Percentiles rank a stretch among this genome's conserved stretches.
phyloP scores from a whole-genome alignment of 2,329 filamentous ascomycete genomes.

The Arthroderma sp. region DNA sequence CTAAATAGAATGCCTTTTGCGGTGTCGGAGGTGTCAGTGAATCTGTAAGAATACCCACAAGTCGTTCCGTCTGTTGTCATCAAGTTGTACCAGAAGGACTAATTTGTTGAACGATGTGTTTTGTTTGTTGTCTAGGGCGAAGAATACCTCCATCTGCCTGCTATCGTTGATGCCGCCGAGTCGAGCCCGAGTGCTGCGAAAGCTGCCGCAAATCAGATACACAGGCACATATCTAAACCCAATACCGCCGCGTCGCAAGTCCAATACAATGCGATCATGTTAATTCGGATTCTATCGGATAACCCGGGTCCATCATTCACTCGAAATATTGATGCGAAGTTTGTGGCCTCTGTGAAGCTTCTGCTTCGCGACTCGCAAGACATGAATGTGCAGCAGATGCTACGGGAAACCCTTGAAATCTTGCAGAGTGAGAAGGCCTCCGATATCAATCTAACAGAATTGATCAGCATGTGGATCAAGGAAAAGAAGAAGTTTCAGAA shows the following conservation, averaged over 20 bases:
- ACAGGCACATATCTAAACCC: conserved; percentile 66
- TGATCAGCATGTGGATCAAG: conserved; percentile 79
- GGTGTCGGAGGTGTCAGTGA: background rate
- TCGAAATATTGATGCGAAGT: conserved; percentile 76
- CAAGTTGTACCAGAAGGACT: conserved; percentile 66
- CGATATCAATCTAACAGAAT: conserved; percentile 57
- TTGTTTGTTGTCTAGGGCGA: conserved; percentile 47
- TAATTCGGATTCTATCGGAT: conserved; percentile 79
- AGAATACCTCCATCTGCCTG: conserved; percentile 82
- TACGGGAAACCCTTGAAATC: conserved; percentile 72
- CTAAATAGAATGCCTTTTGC: background rate
- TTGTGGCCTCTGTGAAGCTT: conserved; percentile 61
- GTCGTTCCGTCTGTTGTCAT: conserved; percentile 35
- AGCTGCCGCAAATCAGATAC: conserved; percentile 66
- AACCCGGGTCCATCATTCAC: conserved; percentile 87
- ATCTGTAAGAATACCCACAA: background rate
- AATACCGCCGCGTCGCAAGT: conserved; percentile 51
- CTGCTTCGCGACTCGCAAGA: conserved; percentile 60
- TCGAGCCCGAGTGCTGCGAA: conserved; percentile 76
- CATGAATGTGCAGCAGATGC: conserved; percentile 65
- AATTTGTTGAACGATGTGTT: conserved; percentile 3
- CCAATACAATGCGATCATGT: conserved; percentile 95
- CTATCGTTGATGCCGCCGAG: conserved; percentile 89
- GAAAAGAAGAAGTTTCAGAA: conserved; percentile 58
- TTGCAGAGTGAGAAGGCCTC: conserved; percentile 59